These are phyloP conservation scores for Magnolia kwangsiensis DNA, from an alignment of 164 flowering plant species.

Conservation along the genomic window DNA sequence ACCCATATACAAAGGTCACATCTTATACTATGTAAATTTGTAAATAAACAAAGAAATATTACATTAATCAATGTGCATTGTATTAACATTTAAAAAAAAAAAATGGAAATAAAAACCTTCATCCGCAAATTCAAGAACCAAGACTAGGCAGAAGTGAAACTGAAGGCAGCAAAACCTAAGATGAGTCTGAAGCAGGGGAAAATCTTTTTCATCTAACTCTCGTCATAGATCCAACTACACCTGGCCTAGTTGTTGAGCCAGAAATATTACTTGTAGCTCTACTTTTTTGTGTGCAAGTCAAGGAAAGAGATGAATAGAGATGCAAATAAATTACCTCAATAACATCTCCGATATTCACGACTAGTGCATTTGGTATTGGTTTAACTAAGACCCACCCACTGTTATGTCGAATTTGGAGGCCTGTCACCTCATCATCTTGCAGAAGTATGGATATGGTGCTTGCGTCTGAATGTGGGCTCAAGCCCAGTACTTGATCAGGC, in stretches of 20 bases:
- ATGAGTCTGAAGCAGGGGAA: neutral
- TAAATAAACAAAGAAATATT: too few relatives aligned
- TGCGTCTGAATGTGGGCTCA: conserved; percentile 34
- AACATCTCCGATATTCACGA: conserved; percentile 31
- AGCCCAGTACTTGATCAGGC: conserved; percentile 29
- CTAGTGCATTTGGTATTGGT: conserved; percentile 32
- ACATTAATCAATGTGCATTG: too few relatives aligned
- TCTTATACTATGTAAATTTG: too few relatives aligned
- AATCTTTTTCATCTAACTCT: neutral
- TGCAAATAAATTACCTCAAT: conserved; percentile 25
- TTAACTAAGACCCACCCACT: conserved; percentile 24
- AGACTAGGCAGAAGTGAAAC: neutral
- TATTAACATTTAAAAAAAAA: too few relatives aligned
- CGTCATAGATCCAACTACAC: neutral
- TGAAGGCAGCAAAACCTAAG: neutral
- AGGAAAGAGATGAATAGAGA: too few relatives aligned
- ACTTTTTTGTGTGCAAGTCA: too few relatives aligned
- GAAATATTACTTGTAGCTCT: neutral
- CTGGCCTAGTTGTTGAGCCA: neutral
- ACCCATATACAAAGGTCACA: too few relatives aligned
- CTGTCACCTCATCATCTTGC: conserved; percentile 30
- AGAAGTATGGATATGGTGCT: conserved; percentile 29
- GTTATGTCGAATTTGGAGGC: conserved; percentile 28
- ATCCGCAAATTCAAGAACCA: too few relatives aligned
- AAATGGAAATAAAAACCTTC: too few relatives aligned